Evolutionary conservation across 768 basidiomycete species (phyloP), one percentile per base, ranked within the genome.

Genomic region (Pisolithus microcarpus): DNA sequence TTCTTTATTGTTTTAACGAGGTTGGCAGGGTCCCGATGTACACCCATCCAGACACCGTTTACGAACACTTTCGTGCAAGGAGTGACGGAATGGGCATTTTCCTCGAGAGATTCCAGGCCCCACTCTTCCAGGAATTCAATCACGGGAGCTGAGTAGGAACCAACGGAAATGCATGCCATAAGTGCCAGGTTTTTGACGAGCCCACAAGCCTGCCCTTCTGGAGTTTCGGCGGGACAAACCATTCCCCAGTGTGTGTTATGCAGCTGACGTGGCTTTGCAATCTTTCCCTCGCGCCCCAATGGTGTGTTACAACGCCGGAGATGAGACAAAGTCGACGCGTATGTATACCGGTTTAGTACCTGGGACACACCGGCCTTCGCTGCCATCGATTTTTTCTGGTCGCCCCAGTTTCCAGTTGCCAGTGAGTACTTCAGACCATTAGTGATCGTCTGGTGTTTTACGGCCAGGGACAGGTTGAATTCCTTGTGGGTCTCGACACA

Each of bases 161-260:
- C 96, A 52, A 99, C 95, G 42, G 96, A 98, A 52, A 98, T 96
- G 69, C 92, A 95, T 4, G 95, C 74, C 93, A 98, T 95, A 57
- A 98, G 82, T 0, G 96, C 91, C 51, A 99, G 72, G 70, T 99
- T 98, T 75, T 99, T 98, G 70, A 98, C 96, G 40, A 98, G 80
- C 70, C 96, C 96, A 70, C 96, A 99, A 54, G 96, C 96, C 67
- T 98, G 96, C 43, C 96, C 96, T 82, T 99, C 96, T 1, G 96
- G 96, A 4, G 96, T 99, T 69, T 99, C 96, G 37, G 96, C 96
- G 39, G 96, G 96, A 64, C 96, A 99, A 18, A 99, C 96, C 96
- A 99, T 98, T 36, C 96, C 96, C 96, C 96, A 99, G 61, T 99
- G 96, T 1, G 96, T 97, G 62, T 99, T 99, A 69, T 99, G 96